phyloP scores from a whole-genome alignment of 2,329 filamentous ascomycete genomes.

The Colletotrichum tropicicola region DNA sequence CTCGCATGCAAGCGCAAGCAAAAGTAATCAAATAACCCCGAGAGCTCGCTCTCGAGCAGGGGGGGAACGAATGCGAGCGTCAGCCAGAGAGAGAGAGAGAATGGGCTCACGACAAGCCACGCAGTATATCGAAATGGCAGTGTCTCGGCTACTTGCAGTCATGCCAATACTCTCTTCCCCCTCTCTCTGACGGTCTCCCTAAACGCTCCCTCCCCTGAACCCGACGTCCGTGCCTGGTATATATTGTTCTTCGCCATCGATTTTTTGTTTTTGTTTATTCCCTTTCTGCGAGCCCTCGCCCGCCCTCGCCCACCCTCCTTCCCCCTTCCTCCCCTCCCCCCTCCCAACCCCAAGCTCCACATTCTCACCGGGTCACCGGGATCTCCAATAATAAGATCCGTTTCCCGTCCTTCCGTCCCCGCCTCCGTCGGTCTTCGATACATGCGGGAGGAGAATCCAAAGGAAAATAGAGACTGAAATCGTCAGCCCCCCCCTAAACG shows the following conservation, averaged over 20 bases:
- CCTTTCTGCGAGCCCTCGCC: too few relatives aligned
- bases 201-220: too few relatives aligned
- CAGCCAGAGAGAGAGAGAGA: background rate
- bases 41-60: too few relatives aligned
- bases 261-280: too few relatives aligned
- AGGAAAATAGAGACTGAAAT: too few relatives aligned
- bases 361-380: constrained; percentile 6
- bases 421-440: background rate
- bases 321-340: too few relatives aligned
- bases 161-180: background rate
- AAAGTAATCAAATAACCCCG: too few relatives aligned
- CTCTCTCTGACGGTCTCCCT: background rate
- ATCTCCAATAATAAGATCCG: constrained; percentile 16
- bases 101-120: background rate
- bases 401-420: background rate
- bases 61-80: background rate
- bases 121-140: background rate
- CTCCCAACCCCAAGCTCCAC: background rate
- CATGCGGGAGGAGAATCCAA: background rate
- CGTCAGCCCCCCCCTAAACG: too few relatives aligned
- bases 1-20: background rate
- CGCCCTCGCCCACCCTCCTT: too few relatives aligned
- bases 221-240: too few relatives aligned
- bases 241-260: too few relatives aligned
- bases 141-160: constrained; percentile 29